Percentiles rank a stretch among this genome's conserved stretches.
Evolutionary conservation across 1,139 yeast species (phyloP).

Genomic region (Geotrichum citri-aurantii): DNA sequence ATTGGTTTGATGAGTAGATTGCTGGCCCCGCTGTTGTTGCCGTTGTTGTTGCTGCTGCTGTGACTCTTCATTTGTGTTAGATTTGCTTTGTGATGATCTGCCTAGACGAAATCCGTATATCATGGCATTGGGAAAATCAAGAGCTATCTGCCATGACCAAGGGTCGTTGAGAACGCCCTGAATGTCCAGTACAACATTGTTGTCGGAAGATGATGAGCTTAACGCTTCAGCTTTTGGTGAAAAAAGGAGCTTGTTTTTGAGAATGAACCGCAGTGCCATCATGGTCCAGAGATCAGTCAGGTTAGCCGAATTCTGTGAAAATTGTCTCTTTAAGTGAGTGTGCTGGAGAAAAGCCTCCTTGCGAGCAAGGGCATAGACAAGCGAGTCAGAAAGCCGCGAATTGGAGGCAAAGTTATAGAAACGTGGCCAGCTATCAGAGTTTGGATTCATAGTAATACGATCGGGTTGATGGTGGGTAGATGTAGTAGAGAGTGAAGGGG

Average conservation of each 20-base stretch:
- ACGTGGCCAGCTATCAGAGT: slow-evolving; percentile 17
- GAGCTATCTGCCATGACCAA: slow-evolving; percentile 41
- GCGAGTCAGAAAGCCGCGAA: slow-evolving; percentile 30
- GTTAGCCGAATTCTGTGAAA: slow-evolving; percentile 18
- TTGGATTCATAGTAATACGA: neutral
- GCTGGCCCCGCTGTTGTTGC: neutral
- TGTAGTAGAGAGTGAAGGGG: neutral
- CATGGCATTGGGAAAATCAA: slow-evolving; percentile 35
- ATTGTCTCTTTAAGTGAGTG: slow-evolving; percentile 16
- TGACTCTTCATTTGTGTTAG: neutral
- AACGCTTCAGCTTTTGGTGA: slow-evolving; percentile 12
- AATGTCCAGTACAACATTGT: slow-evolving; percentile 28
- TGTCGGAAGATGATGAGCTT: neutral
- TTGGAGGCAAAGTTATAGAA: slow-evolving; percentile 28
- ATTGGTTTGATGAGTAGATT: neutral
- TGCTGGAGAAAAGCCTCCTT: slow-evolving; percentile 34
- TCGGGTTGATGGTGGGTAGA: neutral
- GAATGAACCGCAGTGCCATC: slow-evolving; percentile 30
- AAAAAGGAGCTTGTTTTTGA: slow-evolving; percentile 26
- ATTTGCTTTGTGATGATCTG: neutral
- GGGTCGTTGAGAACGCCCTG: slow-evolving; percentile 34
- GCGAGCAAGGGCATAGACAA: slow-evolving; percentile 32
- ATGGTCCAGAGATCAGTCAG: slow-evolving; percentile 34
- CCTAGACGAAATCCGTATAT: slow-evolving; percentile 33
- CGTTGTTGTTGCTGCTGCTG: neutral